Conservation (phyloP, 108 stramenopile genomes). For the Pseudonitzschia multistriata region DNA sequence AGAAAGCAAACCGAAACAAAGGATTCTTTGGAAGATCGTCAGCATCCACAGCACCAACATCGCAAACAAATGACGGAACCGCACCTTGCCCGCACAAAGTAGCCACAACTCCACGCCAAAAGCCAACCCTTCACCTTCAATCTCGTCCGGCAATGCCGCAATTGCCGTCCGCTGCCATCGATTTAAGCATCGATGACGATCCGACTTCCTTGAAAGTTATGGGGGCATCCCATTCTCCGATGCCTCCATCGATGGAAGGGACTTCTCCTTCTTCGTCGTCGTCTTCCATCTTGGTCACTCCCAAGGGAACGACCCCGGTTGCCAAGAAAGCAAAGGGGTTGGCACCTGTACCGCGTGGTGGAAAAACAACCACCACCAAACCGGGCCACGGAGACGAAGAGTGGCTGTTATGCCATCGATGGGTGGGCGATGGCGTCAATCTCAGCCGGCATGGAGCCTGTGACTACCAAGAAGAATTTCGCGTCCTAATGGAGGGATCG, state of each 20-base stretch:
- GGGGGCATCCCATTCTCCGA: not conserved
- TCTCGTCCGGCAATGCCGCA: not conserved
- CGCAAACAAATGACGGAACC: too few species aligned
- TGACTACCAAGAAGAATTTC: conserved; percentile 40
- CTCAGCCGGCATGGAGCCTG: conserved; percentile 40
- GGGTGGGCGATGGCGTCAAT: conserved; percentile 48
- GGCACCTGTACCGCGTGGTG: too few species aligned
- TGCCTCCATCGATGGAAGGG: not conserved
- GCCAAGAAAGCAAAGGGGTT: too few species aligned
- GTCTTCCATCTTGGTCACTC: conserved; percentile 5
- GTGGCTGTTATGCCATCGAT: conserved; percentile 75
- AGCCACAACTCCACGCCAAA: conserved; percentile 1
- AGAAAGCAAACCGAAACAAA: conserved; percentile 7
- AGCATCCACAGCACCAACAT: too few species aligned
- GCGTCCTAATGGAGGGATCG: conserved; percentile 16
- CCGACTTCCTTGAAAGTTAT: not conserved
- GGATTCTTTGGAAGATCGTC: too few species aligned
- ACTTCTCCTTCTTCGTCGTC: not conserved
- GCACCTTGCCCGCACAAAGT: not conserved
- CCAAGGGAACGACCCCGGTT: not conserved
- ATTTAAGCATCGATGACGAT: not conserved
- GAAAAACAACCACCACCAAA: not conserved
- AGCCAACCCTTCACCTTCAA: not conserved
- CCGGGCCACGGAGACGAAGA: not conserved
- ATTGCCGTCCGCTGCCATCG: not conserved